Conservation (phyloP, 352 stramenopile genomes). For the Elongisporangium anandrum region DNA sequence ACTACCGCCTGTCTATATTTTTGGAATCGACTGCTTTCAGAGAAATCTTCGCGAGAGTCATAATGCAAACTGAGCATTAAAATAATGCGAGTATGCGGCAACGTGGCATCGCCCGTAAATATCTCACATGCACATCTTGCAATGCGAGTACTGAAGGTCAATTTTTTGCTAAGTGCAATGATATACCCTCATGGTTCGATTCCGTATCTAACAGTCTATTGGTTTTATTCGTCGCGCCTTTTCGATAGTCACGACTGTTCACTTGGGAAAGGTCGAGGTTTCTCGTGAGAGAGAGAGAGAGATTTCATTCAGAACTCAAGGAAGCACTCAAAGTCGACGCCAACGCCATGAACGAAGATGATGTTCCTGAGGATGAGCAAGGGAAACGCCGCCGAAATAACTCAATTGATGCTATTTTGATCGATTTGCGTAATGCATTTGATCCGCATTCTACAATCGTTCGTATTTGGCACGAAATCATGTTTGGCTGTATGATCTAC, state of each 20-base stretch:
- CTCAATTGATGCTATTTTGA: neutral
- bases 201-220: no score
- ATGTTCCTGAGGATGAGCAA: neutral
- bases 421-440: conserved; percentile 40
- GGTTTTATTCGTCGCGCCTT: neutral
- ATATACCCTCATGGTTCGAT: no score
- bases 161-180: no score
- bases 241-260: neutral
- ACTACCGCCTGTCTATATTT: neutral
- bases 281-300: no score
- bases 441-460: conserved; percentile 44
- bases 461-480: conserved; percentile 38
- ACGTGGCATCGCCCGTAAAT: no score
- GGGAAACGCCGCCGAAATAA: neutral
- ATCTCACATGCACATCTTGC: no score
- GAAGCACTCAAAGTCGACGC: no score
- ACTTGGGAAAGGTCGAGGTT: no score
- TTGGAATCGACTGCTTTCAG: neutral
- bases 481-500: conserved; percentile 44
- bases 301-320: no score
- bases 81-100: no score
- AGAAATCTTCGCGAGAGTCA: neutral
- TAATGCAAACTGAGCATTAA: no score
- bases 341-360: neutral
- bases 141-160: no score